Evolutionary conservation across 2,329 filamentous ascomycete genomes (phyloP), one percentile per base, ranked within the genome.

Genomic region (Monosporascus sp.): DNA sequence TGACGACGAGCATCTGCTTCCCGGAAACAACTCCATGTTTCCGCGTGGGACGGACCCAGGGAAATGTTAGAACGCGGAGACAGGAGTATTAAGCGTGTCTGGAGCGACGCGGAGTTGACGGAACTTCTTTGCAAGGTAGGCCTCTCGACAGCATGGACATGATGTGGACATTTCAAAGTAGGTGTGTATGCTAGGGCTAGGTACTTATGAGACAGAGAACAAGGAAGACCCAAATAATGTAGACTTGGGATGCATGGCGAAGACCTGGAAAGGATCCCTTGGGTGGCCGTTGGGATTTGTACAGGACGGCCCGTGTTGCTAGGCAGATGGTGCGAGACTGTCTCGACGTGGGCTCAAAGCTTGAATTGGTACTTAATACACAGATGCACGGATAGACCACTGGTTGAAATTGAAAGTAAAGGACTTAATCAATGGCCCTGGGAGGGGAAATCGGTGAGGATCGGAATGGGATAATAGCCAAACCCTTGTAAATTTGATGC

Each of bases 1-100:
- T 44, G 31, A 40, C 52, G 53, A 48, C 37, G 38, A 38, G 51
- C 50, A 55, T 45, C 49, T 57, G 53, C 45, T 53, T 53, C 37
- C 43, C 43, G 43, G 26, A 22, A 28, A 24, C 2, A 46, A 26
- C 43, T 28, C 43, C 43, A 46, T 46, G 26, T 17, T 45, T 46
- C 24, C 24, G 15, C 43, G 26, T 31, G 43, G 43, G 43, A 46
- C 17, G 31, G 11, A 26, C 20, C 24, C 26, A 28, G 43, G 22
- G 26, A 46, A 28, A 15, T 15, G 7, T 31, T 14, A 24, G 17
- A 31, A 31, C 17, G 18, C 38, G 38, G 38, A 20, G 8, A 18
- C 5, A 15, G 37, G 37, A 38, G 37, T 26, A 45, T 45, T 8
- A 28, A 28, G 28, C 28, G 28, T 28, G 28, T 28, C 28, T 28